Base-by-base conservation (phyloP, 345 rosid species). In the Brassica carinata region DNA sequence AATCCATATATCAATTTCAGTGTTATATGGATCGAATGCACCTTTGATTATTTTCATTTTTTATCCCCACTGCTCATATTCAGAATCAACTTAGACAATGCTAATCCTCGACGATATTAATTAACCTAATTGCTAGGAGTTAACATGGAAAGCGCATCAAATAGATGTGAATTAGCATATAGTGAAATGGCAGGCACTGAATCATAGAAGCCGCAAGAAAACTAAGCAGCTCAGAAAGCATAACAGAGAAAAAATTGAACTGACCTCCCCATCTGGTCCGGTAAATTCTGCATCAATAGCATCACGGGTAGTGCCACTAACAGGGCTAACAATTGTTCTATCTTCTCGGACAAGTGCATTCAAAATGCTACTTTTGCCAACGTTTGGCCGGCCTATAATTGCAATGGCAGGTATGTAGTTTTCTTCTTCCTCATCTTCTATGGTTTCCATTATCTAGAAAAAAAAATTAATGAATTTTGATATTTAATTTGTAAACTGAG, bases 251-350 rank as follows among this genome's bases (percentile, higher is more conserved):
- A 81, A 63, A 81, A 69, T 27, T 38, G 59, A 73, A 79, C 80
- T 64, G 65, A 94, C 99, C 98, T 92, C 93, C 79, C 95, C 97
- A 81, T 88, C 90, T 51, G 98, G 90, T 88, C 89, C 97, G 23
- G 85, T 73, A 81, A 92, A 90, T 84, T 94, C 99, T 34, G 93
- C 91, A 81, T 94, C 99, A 74, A 92, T 94, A 74, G 98, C 99
- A 88, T 94, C 99, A 66, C 99, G 99, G 5, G 99, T 94, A 53
- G 99, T 94, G 45, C 99, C 99, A 84, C 99, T 94, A 83, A 94
- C 72, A 73, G 99, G 98, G 84, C 99, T 94, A 75, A 94, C 99
- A 83, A 94, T 92, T 67, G 98, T 90, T 88, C 98, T 89, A 81
- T 94, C 97, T 84, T 94, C 99, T 65, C 99, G 92, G 72, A 94